Evolutionary conservation across 176 grass and related monocot genomes (phyloP), one percentile per base, ranked within the genome.

Genomic region (Musa troglodytarum): DNA sequence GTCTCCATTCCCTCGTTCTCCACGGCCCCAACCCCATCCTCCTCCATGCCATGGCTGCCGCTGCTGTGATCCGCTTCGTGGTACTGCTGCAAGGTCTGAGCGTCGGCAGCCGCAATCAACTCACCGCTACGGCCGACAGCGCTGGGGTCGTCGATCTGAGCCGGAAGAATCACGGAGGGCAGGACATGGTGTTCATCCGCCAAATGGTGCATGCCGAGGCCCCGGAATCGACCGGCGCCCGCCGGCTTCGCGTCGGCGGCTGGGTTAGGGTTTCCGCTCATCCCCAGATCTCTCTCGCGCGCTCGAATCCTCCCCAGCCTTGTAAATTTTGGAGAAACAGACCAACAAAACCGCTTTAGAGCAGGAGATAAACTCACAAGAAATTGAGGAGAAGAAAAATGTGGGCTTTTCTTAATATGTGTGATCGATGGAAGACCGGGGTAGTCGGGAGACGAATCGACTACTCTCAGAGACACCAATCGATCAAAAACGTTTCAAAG

Each of bases 71-170:
- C 17, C 34, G 68, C 68, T 13, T 70, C 68, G 14, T 70, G 9
- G 68, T 70, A 70, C 17, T 70, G 68, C 68, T 70, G 68, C 68
- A 49, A 51, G 49, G 68, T 17, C 17, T 21, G 68, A 8, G 68
- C 68, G 11, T 70, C 68, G 9, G 49, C 68, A 21, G 68, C 68
- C 2, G 68, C 68, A 70, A 70, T 70, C 68, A 70, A 70, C 19
- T 70, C 68, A 3, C 68, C 68, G 49, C 49, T 70, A 25, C 68
- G 11, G 43, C 34, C 43, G 43, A 34, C 65, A 17, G 16, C 24
- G 65, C 11, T 11, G 65, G 65, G 1, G 15, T 68, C 65, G 7
- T 34, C 65, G 24, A 68, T 34, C 12, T 68, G 24, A 26, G 13
- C n/a, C 11, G 65, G 65, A 68, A 68, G 26, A 15, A 16, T 13